Percentiles rank a stretch among this genome's conserved stretches.
Evolutionary conservation across 1,284 basidiomycete species (phyloP).

Genomic region (Fomes fomentarius): DNA sequence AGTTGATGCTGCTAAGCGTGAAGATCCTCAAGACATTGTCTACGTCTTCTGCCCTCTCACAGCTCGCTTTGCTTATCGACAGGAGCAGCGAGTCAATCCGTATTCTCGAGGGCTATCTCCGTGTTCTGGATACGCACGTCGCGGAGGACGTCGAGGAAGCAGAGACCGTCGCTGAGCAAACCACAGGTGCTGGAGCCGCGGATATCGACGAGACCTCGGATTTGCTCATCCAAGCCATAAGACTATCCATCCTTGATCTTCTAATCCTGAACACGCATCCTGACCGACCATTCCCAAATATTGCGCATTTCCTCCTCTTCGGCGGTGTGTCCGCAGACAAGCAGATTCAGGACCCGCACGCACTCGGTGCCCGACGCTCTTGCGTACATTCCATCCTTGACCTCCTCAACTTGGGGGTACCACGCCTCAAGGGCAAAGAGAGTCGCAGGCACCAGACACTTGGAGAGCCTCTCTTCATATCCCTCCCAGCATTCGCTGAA

Average conservation of each 20-base stretch:
- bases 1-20: slow-evolving; percentile 80
- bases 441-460: slow-evolving; percentile 35
- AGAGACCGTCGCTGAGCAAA: slow-evolving; percentile 60
- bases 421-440: slow-evolving; percentile 52
- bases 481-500: slow-evolving; percentile 84
- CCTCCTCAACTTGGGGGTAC: slow-evolving; percentile 73
- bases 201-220: slow-evolving; percentile 50
- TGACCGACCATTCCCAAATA: slow-evolving; percentile 74
- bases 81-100: slow-evolving; percentile 84
- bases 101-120: slow-evolving; percentile 83
- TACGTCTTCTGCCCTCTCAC: slow-evolving; percentile 57
- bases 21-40: slow-evolving; percentile 81
- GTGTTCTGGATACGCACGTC: slow-evolving; percentile 67
- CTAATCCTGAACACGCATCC: slow-evolving; percentile 80
- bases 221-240: slow-evolving; percentile 68
- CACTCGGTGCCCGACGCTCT: slow-evolving; percentile 69
- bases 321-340: slow-evolving; percentile 56
- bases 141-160: slow-evolving; percentile 60
- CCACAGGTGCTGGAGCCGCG: slow-evolving; percentile 72
- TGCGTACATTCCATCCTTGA: slow-evolving; percentile 85
- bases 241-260: slow-evolving; percentile 84
- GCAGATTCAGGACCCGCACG: slow-evolving; percentile 76
- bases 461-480: slow-evolving; percentile 60
- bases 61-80: slow-evolving; percentile 81
- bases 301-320: slow-evolving; percentile 91